Evolutionary conservation across 2,329 filamentous ascomycete species (phyloP), one percentile per base, ranked within the genome.

Genomic region (Monosporascus sp.): DNA sequence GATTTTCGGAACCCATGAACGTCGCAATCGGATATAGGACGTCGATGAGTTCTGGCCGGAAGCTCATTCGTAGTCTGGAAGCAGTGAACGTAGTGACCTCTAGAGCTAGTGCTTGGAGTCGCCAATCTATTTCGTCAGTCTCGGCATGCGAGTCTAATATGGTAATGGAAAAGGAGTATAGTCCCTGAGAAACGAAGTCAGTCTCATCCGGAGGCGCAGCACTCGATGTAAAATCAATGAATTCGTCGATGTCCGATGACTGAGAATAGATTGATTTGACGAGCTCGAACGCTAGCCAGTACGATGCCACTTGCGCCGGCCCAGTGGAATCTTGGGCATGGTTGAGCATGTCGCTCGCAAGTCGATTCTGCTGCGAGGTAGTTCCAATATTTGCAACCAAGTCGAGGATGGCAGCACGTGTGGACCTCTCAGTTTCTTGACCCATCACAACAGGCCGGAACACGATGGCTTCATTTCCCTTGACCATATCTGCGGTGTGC

Each of bases 11-110:
- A 4, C 91, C 91, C 17, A 99, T 76, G 49, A 92, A 83, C n/a
- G 94, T 90, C 0, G 95, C 82, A n/a, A 96, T 79, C 0, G 94
- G 92, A 68, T 96, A 99, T 14, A 99, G 75, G 0, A 91, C 85
- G 62, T 99, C 94, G 49, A 97, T 90, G 9, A 99, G 79, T 66
- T 97, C 93, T 3, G 85, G 82, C 3, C 88, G 84, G 68, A 97
- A 99, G 0, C 82, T 81, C 50, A 79, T 67, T 20, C 83, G 80
- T 38, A 88, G 76, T 19, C 82, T 82, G 26, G 81, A 77, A 3
- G 93, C 90, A 56, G 91, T 86, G 52, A 93, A 82, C 0, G 91
- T 86, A 7, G 92, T 77, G 2, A 87, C 82, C 68, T 97, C 93
- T 2, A 99, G 73, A 1, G 92, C 88, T 36, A 97, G 79, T 1